These are phyloP conservation scores for Eucalyptus pumila DNA, from an alignment of 345 rosid species.

Conservation along the genomic window DNA sequence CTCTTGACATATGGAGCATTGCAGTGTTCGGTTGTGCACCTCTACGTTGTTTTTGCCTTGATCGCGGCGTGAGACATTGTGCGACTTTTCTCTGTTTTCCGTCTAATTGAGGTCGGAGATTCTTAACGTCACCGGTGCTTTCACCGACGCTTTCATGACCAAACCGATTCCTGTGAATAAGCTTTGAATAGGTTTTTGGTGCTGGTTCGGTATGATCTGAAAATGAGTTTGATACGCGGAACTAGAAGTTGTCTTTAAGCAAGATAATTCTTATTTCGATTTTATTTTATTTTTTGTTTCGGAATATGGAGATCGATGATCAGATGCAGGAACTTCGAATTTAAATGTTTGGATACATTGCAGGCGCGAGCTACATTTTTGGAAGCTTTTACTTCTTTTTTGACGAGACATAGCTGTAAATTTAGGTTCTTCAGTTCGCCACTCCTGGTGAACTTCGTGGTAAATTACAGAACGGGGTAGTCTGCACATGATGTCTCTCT, in stretches of 20 bases:
- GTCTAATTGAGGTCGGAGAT: neutral
- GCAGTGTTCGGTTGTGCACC: neutral
- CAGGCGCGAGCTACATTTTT: neutral
- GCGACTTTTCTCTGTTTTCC: neutral
- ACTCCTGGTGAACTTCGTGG: neutral
- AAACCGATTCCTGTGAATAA: neutral
- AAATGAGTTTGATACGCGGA: neutral
- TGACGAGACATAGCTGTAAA: neutral
- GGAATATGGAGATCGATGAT: neutral
- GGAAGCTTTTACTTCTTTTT: neutral
- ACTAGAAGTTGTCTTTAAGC: neutral
- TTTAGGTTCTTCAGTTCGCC: neutral
- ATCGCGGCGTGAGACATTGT: neutral
- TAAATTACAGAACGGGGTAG: neutral
- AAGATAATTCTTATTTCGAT: neutral
- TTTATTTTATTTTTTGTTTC: neutral
- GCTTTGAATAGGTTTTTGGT: neutral
- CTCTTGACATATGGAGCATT: neutral
- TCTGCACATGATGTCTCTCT: neutral
- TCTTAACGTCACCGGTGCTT: neutral
- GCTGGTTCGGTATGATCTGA: neutral
- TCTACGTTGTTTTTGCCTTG: neutral
- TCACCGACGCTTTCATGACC: neutral
- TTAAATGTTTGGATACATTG: neutral
- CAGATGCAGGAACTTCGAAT: neutral